A percentile compares a stretch with the other conserved stretches of the same genome.
Conservation (phyloP, 2,329 filamentous ascomycete genomes). For the Chalaropsis ovoidea region DNA sequence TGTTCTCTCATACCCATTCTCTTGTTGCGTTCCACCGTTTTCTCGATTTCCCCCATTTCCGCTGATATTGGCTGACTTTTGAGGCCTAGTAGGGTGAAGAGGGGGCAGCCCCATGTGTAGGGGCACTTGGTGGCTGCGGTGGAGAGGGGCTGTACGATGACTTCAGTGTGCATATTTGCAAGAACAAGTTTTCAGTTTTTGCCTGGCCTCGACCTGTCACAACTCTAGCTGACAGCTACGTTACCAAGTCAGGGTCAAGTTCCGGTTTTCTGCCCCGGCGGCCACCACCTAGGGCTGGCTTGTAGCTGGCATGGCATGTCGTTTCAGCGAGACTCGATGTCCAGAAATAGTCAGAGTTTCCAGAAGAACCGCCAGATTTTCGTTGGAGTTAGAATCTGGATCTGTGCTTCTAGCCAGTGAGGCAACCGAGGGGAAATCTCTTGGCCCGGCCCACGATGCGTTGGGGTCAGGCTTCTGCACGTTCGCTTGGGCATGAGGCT, state of each 20-base stretch:
- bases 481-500: not conserved
- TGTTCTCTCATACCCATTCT: slow-evolving; percentile 1
- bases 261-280: not conserved
- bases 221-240: not conserved
- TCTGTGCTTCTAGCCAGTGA: not conserved
- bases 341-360: not conserved
- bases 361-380: not conserved
- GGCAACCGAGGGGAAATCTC: slow-evolving; percentile 1
- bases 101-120: not conserved
- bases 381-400: not conserved
- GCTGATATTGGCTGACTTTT: slow-evolving; percentile 6
- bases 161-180: slow-evolving; percentile 5
- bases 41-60: slow-evolving; percentile 3
- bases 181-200: not conserved
- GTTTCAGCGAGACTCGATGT: not conserved
- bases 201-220: not conserved
- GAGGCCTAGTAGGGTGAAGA: slow-evolving; percentile 4
- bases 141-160: slow-evolving; percentile 16
- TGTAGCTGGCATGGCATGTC: not conserved
- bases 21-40: not conserved
- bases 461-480: slow-evolving; percentile 1
- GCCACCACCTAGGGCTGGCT: no score
- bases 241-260: slow-evolving; percentile 4
- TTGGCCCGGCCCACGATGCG: not conserved
- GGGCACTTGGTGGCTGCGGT: slow-evolving; percentile 14